phyloP scores from a whole-genome alignment of 2,329 filamentous ascomycete genomes.

The Diaporthe destruens region DNA sequence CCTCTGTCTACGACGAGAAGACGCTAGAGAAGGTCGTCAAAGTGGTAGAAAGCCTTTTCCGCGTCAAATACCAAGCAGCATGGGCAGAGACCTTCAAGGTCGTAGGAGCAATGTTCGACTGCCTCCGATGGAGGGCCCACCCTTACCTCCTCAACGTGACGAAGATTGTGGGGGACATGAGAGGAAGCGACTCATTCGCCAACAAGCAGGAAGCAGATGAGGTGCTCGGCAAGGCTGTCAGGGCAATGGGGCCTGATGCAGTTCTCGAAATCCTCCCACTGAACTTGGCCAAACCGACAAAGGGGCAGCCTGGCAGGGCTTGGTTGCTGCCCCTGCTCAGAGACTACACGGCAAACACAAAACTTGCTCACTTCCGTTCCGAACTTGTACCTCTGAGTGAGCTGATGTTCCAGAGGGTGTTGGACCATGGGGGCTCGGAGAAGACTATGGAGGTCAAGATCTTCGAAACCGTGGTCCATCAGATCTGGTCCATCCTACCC shows the following conservation, averaged over 20 bases:
- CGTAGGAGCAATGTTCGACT: constrained; percentile 86
- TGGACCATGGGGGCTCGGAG: constrained; percentile 83
- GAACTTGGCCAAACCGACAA: constrained; percentile 83
- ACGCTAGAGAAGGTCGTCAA: constrained; percentile 84
- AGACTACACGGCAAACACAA: constrained; percentile 90
- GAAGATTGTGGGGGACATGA: constrained; percentile 85
- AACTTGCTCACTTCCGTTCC: constrained; percentile 83
- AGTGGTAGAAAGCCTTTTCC: constrained; percentile 79
- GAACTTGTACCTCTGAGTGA: constrained; percentile 93
- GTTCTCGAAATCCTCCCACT: constrained; percentile 86
- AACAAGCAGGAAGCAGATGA: constrained; percentile 96
- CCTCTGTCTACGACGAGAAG: constrained; percentile 94
- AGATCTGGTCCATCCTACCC: constrained; percentile 93
- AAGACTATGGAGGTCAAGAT: constrained; percentile 98
- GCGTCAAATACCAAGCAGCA: constrained; percentile 91
- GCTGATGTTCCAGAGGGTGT: constrained; percentile 86
- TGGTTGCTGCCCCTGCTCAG: constrained; percentile 95
- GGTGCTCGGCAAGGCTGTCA: constrained; percentile 87
- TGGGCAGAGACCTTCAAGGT: constrained; percentile 97
- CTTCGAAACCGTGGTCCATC: constrained; percentile 94
- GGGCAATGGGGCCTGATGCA: constrained; percentile 88
- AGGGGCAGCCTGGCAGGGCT: constrained; percentile 85
- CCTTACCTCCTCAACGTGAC: constrained; percentile 83
- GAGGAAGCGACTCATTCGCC: constrained; percentile 87
- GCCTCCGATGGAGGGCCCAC: constrained; percentile 85